Base-by-base conservation (phyloP, 2,329 filamentous ascomycete species). In the Cladophialophora psammophila region DNA sequence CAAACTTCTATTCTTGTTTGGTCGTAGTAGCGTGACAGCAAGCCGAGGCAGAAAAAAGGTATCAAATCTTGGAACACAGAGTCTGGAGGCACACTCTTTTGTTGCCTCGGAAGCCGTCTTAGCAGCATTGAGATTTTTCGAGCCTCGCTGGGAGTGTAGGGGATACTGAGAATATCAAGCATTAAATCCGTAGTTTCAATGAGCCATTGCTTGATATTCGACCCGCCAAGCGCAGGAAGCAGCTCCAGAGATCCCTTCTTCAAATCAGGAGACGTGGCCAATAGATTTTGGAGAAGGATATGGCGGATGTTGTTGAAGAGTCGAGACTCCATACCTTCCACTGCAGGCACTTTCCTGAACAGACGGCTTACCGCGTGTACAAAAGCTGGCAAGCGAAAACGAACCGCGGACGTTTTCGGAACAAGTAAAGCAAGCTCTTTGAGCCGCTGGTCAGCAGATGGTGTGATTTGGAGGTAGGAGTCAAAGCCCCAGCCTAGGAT, bases 1-100 rank as follows among this genome's bases (percentile, higher is more conserved):
- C 90, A 88, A 0, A 92, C 87, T 73, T 96, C 92, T 67, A 96
- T 92, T 92, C 94, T 97, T 5, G 96, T 83, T 40, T 93, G 93
- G 0, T 93, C 87, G 71, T 97, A 84, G 72, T 91, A 92, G 57
- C 96, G 88, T 0, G 94, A 95, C 67, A 98, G 85, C 78, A 97
- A 86, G 57, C 95, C 95, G 73, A 97, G 97, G 73, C 93, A 89
- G 74, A 94, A 98, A 0, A 87, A 85, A 0, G 94, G 91, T 35
- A 98, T 85, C 6, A 93, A 88, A 73, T 86, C 85, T 66, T 86
- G 84, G 70, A 96, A 80, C 87, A 90, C 91, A 1, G 86, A 86
- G 42, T 86, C 83, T 1, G 86, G 80, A 48, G 83, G 81, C 9
- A 90, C 76, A 31, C 85, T 82, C 5, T 85, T 79, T 75, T 95